Evolutionary conservation across 768 basidiomycete genomes (phyloP), one percentile per base, ranked within the genome.

Genomic region (Auriculariales sp.): DNA sequence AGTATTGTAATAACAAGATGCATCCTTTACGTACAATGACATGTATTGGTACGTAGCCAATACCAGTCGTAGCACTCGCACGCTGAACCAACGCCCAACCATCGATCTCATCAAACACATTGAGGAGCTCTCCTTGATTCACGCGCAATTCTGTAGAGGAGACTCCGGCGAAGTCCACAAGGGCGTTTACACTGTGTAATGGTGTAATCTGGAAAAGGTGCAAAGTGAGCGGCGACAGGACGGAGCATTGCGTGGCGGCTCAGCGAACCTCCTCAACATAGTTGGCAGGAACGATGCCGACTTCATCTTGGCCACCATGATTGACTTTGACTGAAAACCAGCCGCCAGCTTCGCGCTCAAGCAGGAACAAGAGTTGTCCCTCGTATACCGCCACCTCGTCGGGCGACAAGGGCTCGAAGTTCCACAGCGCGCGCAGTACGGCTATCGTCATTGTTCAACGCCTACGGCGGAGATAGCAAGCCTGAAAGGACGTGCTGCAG

Each of bases 291-390:
- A 92, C 77, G 15, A 92, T 72, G 4, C 89, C 89, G 28, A 69
- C 64, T 5, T 83, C 81, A 28, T 54, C 52, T 58, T 79, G 79
- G n/a, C 73, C 68, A 30, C 74, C 74, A 11, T 73, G 71, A 65
- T 84, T 94, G 51, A 83, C 62, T 68, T 90, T 92, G 50, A 92
- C 91, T 63, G 81, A 93, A 89, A 90, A 94, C 93, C 93, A 97
- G 5, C 22, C 22, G 57, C 92, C 95, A 64, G 98, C 94, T 47
- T 80, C 77, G 60, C 77, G 80, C 62, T 97, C 91, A 42, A 92
- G 70, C 46, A 99, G 78, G 58, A 92, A 80, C 34, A 97, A 72
- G 2, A 87, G 60, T 62, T 94, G 86, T 66, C 83, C 80, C 70
- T 98, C 93, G 59, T 78, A 80, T 66, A 98, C 77, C 12, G 81